Conservation (phyloP, 257 asterid species). For the Lithospermum erythrorhizon region DNA sequence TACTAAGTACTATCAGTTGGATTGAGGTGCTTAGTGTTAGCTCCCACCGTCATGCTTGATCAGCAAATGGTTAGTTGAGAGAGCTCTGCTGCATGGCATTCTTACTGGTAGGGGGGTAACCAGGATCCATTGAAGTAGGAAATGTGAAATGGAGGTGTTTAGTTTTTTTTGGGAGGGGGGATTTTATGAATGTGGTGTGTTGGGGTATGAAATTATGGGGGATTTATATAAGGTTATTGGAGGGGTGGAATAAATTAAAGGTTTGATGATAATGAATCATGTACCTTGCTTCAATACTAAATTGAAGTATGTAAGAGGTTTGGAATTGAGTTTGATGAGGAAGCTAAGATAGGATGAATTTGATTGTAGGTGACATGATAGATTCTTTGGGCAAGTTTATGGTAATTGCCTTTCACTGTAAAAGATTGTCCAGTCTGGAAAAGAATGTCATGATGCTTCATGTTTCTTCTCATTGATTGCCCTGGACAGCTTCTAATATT, state of each 20-base stretch:
- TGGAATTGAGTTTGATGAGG: conserved; percentile 22
- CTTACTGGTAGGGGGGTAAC: neutral
- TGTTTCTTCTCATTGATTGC: too few relatives aligned
- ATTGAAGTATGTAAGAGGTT: conserved; percentile 25
- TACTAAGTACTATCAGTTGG: neutral
- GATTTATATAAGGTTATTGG: neutral
- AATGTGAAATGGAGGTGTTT: neutral
- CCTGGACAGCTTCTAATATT: too few relatives aligned
- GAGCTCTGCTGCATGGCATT: neutral
- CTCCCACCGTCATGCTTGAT: too few relatives aligned
- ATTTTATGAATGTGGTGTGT: neutral
- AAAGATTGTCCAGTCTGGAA: neutral
- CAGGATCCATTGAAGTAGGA: neutral
- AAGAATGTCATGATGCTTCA: too few relatives aligned
- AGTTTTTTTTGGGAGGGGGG: too few relatives aligned
- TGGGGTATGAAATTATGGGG: neutral
- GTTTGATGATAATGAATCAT: conserved; percentile 25
- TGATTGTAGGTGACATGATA: too few relatives aligned
- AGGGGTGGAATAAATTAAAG: conserved; percentile 27
- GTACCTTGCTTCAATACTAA: conserved; percentile 52
- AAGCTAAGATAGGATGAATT: neutral
- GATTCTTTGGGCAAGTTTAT: neutral
- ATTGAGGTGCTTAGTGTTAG: neutral
- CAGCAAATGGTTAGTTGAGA: conserved; percentile 9
- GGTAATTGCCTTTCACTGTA: neutral